Conservation (phyloP, 805 yeast genomes). For the Candida quercuum region DNA sequence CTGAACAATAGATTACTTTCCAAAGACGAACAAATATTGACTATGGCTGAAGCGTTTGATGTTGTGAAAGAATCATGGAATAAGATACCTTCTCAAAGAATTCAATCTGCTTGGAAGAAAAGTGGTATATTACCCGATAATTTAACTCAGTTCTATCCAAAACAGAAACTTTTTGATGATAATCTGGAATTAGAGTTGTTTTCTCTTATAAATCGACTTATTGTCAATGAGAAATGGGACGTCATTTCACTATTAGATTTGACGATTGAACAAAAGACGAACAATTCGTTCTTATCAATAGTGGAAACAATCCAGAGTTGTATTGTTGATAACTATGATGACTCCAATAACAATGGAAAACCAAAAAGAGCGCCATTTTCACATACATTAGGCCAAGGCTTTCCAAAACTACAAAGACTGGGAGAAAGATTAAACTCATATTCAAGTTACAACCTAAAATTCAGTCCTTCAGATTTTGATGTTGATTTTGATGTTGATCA, state of each 20-base stretch:
- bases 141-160: slow-evolving; percentile 24
- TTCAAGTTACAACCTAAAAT: neutral
- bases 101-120: slow-evolving; percentile 39
- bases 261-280: slow-evolving; percentile 35
- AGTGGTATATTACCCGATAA: slow-evolving; percentile 34
- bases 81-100: slow-evolving; percentile 28
- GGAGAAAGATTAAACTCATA: slow-evolving; percentile 16
- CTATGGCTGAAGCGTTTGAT: slow-evolving; percentile 52
- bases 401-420: slow-evolving; percentile 18
- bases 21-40: slow-evolving; percentile 38
- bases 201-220: slow-evolving; percentile 40
- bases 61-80: slow-evolving; percentile 57
- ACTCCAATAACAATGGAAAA: slow-evolving; percentile 16
- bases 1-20: slow-evolving; percentile 17
- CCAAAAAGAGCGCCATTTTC: slow-evolving; percentile 22
- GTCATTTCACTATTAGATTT: slow-evolving; percentile 48
- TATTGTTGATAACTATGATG: slow-evolving; percentile 37
- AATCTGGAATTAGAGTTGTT: slow-evolving; percentile 35
- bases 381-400: slow-evolving; percentile 20
- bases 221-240: slow-evolving; percentile 54
- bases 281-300: slow-evolving; percentile 45
- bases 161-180: slow-evolving; percentile 28
- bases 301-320: slow-evolving; percentile 60
- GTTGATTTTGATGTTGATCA: slow-evolving; percentile 9
- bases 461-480: slow-evolving; percentile 5